Conservation (phyloP, 495 filamentous ascomycete species). For the Bacidia gigantensis region DNA sequence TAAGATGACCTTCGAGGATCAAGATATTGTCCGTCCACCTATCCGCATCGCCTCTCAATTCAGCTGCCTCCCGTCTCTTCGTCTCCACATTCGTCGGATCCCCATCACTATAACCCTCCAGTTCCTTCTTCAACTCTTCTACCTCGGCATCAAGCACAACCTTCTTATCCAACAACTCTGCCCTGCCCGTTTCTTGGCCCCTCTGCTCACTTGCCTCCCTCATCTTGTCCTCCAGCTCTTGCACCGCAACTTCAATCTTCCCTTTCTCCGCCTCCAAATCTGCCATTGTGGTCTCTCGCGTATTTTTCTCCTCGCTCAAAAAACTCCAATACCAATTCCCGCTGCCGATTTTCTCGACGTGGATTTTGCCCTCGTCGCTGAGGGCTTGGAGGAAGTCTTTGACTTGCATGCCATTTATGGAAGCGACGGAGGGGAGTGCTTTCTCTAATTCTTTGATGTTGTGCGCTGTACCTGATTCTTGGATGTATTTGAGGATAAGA, state of each 20-base stretch:
- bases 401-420: conserved; percentile 55
- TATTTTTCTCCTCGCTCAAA: conserved; percentile 44
- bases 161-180: conserved; percentile 25
- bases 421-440: conserved; percentile 47
- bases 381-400: conserved; percentile 56
- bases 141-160: conserved; percentile 24
- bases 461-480: conserved; percentile 48
- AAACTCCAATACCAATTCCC: conserved; percentile 80
- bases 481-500: conserved; percentile 50
- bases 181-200: conserved; percentile 26
- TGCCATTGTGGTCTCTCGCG: conserved; percentile 32
- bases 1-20: conserved; percentile 46
- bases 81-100: conserved; percentile 39
- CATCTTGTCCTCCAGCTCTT: conserved; percentile 30
- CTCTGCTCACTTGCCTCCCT: conserved; percentile 29
- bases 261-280: conserved; percentile 41
- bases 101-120: conserved; percentile 34
- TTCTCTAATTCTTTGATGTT: conserved; percentile 68
- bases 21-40: conserved; percentile 53
- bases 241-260: conserved; percentile 26
- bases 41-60: conserved; percentile 33
- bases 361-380: conserved; percentile 49
- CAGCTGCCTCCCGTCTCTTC: conserved; percentile 35
- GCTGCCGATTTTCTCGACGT: conserved; percentile 66
- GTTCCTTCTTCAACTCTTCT: conserved; percentile 27